phyloP scores from a whole-genome alignment of 331 rosid species.

The Ulmus americana region DNA sequence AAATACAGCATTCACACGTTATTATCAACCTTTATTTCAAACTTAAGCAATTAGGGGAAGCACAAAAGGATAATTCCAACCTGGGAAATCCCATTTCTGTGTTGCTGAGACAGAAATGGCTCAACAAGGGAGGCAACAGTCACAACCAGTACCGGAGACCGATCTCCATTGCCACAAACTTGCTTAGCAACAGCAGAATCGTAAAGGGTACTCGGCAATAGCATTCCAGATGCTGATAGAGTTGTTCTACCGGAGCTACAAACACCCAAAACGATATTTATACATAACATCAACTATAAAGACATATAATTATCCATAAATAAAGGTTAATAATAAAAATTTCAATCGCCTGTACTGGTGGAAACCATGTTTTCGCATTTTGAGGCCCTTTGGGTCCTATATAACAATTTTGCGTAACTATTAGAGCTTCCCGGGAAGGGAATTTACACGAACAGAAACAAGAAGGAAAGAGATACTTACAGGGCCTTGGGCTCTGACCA shows the following conservation, averaged over 20 bases:
- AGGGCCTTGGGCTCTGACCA: constrained; percentile 91
- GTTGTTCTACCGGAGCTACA: constrained; percentile 83
- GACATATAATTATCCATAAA: background rate
- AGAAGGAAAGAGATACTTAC: constrained; percentile 41
- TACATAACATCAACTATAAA: background rate
- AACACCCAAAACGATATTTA: constrained; percentile 26
- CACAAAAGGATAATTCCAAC: constrained; percentile 29
- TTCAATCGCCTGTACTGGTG: constrained; percentile 69
- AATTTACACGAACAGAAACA: constrained; percentile 6
- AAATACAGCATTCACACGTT: background rate
- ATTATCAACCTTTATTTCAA: constrained; percentile 12
- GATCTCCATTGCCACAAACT: constrained; percentile 35
- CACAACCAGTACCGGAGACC: constrained; percentile 49
- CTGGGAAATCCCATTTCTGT: constrained; percentile 51
- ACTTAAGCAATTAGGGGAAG: constrained; percentile 14
- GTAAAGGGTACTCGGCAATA: constrained; percentile 55
- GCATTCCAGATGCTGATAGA: constrained; percentile 85
- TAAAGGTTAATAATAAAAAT: background rate
- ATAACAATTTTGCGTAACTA: constrained; percentile 12
- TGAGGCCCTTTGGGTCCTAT: constrained; percentile 94
- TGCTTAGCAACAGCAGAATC: constrained; percentile 44
- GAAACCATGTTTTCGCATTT: constrained; percentile 88
- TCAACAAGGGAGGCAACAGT: constrained; percentile 83
- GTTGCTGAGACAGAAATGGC: constrained; percentile 64
- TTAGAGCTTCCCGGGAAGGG: background rate